Base-by-base conservation (phyloP, 2,329 filamentous ascomycete species). In the Colletotrichum acutatum region DNA sequence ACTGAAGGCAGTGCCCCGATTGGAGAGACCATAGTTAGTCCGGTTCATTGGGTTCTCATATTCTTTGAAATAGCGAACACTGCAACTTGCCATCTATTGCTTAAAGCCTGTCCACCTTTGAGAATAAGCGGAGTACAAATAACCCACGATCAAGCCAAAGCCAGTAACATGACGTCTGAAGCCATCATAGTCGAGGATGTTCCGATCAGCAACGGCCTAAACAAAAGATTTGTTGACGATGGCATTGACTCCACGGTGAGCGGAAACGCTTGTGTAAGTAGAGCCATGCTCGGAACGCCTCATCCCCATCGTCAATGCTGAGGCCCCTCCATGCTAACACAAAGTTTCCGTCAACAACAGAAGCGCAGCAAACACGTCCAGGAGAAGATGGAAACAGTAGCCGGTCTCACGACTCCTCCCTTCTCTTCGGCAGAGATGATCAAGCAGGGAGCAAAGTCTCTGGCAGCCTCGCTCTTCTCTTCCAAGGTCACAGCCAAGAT, bases 401-500 rank as follows among this genome's bases (percentile, higher is more conserved):
- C 46, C 1, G 57, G 62, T 11, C 26, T 67, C 5, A 65, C 67
- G 1, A 69, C 67, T 16, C 67, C 60, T 4, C 67, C 67, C 2
- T 28, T 65, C 2, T 69, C 60, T 19, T 28, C 66, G 3, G 24
- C 58, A 11, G 67, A 53, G 14, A 46, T 26, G 5, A 30, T 37
- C n/a, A 49, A 49, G 42, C 32, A 56, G 3, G 22, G 4, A 26
- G 58, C 24, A 14, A 34, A 34, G 6, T 16, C 60, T 12, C 30
- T 74, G 5, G 49, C 60, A 1, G 65, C 42, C 7, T n/a, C 64
- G 16, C 72, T 74, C 2, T 72, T 72, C 42, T 65, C 64, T 3
- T 57, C 65, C 12, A 56, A 9, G n/a, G 46, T 59, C 1, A 42
- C 52, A 0, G 60, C 72, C 26, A 74, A 74, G 61, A 74, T 74